phyloP scores from a whole-genome alignment of 2,329 filamentous ascomycete species.

The Diaporthe longicolla region DNA sequence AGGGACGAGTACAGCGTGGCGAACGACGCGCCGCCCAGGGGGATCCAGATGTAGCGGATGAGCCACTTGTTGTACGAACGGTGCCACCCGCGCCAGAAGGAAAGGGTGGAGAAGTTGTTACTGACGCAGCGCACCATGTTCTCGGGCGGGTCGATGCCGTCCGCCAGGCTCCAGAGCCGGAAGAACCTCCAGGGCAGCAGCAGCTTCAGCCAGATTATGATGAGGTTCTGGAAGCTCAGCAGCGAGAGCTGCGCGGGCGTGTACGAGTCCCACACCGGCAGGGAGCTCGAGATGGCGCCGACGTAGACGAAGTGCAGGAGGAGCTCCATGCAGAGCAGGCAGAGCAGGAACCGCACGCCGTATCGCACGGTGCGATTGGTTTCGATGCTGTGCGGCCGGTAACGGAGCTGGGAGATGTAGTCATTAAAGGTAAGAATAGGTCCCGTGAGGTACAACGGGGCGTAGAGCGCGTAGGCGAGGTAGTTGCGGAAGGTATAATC shows the following conservation, averaged over 20 bases:
- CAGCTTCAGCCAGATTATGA: conserved; percentile 98
- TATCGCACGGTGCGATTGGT: conserved; percentile 82
- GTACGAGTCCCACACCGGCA: conserved; percentile 85
- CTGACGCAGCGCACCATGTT: conserved; percentile 98
- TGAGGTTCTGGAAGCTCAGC: conserved; percentile 94
- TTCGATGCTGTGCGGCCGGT: conserved; percentile 80
- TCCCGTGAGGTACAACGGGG: conserved; percentile 91
- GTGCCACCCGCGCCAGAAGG: conserved; percentile 98
- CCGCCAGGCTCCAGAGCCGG: conserved; percentile 92
- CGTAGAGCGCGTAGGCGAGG: conserved; percentile 89
- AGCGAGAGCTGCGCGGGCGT: conserved; percentile 89
- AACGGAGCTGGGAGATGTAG: conserved; percentile 88
- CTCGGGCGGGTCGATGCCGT: conserved; percentile 94
- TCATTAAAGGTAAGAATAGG: conserved; percentile 99
- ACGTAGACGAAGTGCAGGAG: conserved; percentile 94
- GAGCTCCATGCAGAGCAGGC: conserved; percentile 90
- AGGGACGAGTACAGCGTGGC: conserved; percentile 61
- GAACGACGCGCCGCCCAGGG: conserved; percentile 80
- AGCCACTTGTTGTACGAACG: conserved; percentile 95
- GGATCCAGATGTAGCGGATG: conserved; percentile 93
- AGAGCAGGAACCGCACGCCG: conserved; percentile 83
- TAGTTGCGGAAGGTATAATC: conserved; percentile 91
- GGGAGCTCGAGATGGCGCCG: conserved; percentile 88
- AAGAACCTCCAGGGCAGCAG: conserved; percentile 98
- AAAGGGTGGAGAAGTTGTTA: conserved; percentile 90